A percentile compares a stretch with the other conserved stretches of the same genome.
These are phyloP conservation scores for Earliella scabrosa DNA, from an alignment of 1,284 basidiomycete genomes.

Conservation along the genomic window DNA sequence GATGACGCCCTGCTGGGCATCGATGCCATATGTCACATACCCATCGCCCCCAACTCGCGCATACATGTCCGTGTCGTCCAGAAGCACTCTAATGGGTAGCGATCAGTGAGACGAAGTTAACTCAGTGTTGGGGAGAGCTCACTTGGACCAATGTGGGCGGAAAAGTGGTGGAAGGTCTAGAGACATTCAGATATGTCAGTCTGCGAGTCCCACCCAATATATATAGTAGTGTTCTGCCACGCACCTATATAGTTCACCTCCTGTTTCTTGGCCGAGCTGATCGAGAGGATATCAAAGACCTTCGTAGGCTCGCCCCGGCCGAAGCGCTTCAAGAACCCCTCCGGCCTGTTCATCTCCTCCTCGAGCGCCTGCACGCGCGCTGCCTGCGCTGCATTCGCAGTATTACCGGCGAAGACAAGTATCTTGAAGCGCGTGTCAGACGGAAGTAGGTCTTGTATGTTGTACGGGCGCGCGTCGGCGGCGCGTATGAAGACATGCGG, in stretches of 20 bases:
- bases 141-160: conserved; percentile 72
- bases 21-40: conserved; percentile 58
- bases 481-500: conserved; percentile 66
- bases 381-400: conserved; percentile 43
- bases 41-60: conserved; percentile 40
- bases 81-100: background rate
- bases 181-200: background rate
- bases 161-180: conserved; percentile 50
- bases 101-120: too few relatives aligned
- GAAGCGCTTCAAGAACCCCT: conserved; percentile 43
- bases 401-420: conserved; percentile 69
- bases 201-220: too few relatives aligned
- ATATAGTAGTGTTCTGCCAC: background rate
- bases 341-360: conserved; percentile 42
- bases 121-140: too few relatives aligned
- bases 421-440: conserved; percentile 76
- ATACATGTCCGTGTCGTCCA: conserved; percentile 38
- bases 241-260: conserved; percentile 45
- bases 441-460: conserved; percentile 66
- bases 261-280: conserved; percentile 51
- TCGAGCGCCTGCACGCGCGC: conserved; percentile 48
- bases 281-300: conserved; percentile 59
- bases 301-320: conserved; percentile 14
- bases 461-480: conserved; percentile 62
- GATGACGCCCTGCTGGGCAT: conserved; percentile 53